Evolutionary conservation across 306 rosid species (phyloP), one percentile per base, ranked within the genome.

Genomic region (Rubus parviflorus): DNA sequence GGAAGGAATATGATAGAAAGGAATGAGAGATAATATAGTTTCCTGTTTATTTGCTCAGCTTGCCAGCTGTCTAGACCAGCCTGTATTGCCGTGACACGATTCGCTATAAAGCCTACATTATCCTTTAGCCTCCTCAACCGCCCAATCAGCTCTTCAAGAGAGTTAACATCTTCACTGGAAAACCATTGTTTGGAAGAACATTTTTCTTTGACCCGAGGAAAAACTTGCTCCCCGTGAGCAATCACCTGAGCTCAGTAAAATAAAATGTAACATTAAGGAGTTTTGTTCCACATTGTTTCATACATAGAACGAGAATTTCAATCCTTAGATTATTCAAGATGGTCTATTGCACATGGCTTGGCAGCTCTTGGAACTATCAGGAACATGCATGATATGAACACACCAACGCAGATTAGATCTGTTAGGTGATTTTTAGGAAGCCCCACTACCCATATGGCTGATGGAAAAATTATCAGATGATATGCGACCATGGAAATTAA

Each of bases 11-110:
- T 67, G 75, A 95, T 90, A 0, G 99, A 95, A 65, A 92, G 96
- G 86, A 95, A 95, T 0, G 97, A 95, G 25, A 95, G 92, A 78
- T 90, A 95, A 81, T 95, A 95, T 15, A 95, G 93, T 73, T 95
- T 95, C 85, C 82, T 84, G 87, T 95, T 95, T 79, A 95, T 92
- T 85, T 95, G 97, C 81, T 92, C 99, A 0, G 97, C 83, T 69
- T 95, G 97, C 99, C 97, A 95, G 79, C 94, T 95, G 80, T 92
- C 99, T 63, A 95, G 92, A 81, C 97, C 88, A 8, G 99, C 91
- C 77, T 95, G 99, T 54, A 92, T 90, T 58, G 97, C 97, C 0
- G 91, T 92, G 73, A 92, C 92, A 20, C 97, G 97, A 65, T 88
- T 95, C 35, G 93, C 97, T 60, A 95, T 88, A 69, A 95, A 95